Evolutionary conservation across 2,329 filamentous ascomycete genomes (phyloP), one percentile per base, ranked within the genome.

Genomic region (Colletotrichum nymphaeae): DNA sequence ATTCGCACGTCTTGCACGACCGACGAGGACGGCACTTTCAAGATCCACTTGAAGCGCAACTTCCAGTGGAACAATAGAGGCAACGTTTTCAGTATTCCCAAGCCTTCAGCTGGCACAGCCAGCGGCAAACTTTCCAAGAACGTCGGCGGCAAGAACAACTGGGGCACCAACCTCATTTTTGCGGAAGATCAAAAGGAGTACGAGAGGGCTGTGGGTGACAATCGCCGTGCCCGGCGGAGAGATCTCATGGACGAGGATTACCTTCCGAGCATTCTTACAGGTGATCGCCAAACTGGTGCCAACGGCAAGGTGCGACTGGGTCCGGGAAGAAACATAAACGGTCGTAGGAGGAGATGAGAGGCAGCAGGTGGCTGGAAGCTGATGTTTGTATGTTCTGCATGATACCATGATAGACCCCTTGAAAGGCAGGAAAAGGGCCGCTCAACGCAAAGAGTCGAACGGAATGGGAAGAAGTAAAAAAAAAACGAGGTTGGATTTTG

Each of bases 181-280:
- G 92, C 95, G 0, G 96, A 98, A 84, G 97, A 99, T 81, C 97
- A 99, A 86, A 98, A 97, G 86, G 97, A 99, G 86, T 98, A 94
- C 82, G 82, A 89, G 55, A 87, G 89, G 75, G 92, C 92, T 66
- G 81, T 89, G 19, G 88, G 88, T 3, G 88, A 92, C 77, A 90
- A 93, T 80, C 90, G 88, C 78, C 90, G 93, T 78, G 86, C 86
- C 66, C 92, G 92, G 79, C 91, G 94, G 81, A 92, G 91, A 79
- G 95, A 98, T 83, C 84, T 98, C 69, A 97, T 98, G 96, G 96
- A 98, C 80, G 93, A 97, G 80, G 96, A 99, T 83, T 97, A 95
- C 81, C 83, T 98, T 75, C 97, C 97, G 0, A 88, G 91, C 42
- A 94, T 99, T 60, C 80, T 99, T 79, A 97, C 91, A 1, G 97